Base-by-base conservation (phyloP, 108 stramenopile genomes). In the Fragilaria crotonensis region DNA sequence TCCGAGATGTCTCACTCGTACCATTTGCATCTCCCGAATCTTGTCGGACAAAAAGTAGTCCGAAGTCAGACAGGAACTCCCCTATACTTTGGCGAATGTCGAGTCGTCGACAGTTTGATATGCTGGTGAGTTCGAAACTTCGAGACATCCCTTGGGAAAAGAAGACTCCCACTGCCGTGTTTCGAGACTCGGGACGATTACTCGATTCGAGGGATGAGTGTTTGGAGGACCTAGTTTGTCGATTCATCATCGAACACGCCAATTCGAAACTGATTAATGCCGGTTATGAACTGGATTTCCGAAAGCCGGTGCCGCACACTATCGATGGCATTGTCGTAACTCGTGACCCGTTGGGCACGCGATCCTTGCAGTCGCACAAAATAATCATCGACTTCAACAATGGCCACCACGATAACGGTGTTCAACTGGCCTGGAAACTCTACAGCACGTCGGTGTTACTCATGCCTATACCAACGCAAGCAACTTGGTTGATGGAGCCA, bases 351-450 rank as follows among this genome's bases (percentile, higher is more conserved):
- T 26, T 52, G 26, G 23, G 26, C 27, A 18, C 57, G 30, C 32
- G 14, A 28, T 25, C 50, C 4, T 33, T 47, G 32, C 32, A 57
- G 3, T 31, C 48, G 29, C 21, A 63, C 62, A 69, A 63, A 45
- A 47, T 47, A 18, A 66, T 75, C 14, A 48, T 75, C 18, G 58
- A 32, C 11, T n/a, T 73, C 5, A 69, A 78, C 58, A 73, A 73
- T 26, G 74, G n/a, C n/a, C n/a, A n/a, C n/a, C n/a, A 78, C 29
- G 77, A 78, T 57, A 63, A 74, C 31, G 48, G 68, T 5, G 48
- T 60, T 5, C 72, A 73, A 9, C 64, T 78, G 5, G 65, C 64
- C 55, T 78, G 77, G 77, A 18, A 46, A 19, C 33, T 78, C 44
- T 48, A 48, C 19, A 57, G 53, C 14, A 59, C 63, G 5, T 73